A percentile compares a stretch with the other conserved stretches of the same genome.
phyloP scores from a whole-genome alignment of 169 alveolate genomes.

The Cryptosporidium ubiquitum region DNA sequence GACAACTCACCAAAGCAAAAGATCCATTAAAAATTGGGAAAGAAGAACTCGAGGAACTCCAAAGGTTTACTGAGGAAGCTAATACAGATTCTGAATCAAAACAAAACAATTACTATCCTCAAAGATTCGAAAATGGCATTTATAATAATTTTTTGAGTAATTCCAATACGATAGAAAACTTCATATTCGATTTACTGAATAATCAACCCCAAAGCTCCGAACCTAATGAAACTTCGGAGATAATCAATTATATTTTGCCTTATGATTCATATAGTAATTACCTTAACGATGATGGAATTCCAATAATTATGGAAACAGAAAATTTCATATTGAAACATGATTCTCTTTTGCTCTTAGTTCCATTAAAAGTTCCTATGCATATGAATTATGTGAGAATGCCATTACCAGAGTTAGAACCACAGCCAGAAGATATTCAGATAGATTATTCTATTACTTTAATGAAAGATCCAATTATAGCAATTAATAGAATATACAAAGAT shows the following conservation, averaged over 20 bases:
- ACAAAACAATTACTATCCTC: not conserved
- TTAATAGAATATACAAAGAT: not conserved
- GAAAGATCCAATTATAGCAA: not conserved
- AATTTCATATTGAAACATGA: not conserved
- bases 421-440: not conserved
- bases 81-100: not conserved
- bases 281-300: constrained; percentile 26
- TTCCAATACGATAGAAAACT: not conserved
- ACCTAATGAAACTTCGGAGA: not conserved
- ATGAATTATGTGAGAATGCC: constrained; percentile 17
- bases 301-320: constrained; percentile 32
- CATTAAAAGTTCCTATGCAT: constrained; percentile 16
- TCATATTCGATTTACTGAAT: not conserved
- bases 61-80: not conserved
- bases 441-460: not conserved
- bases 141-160: not conserved
- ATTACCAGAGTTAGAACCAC: not conserved
- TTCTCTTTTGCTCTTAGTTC: constrained; percentile 3
- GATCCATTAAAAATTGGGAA: not conserved
- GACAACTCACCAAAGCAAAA: not conserved
- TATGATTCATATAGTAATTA: constrained; percentile 1
- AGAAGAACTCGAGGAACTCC: constrained; percentile 20
- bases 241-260: not conserved
- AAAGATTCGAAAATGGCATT: not conserved
- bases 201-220: not conserved